These are phyloP conservation scores for Rhypophila decipiens DNA, from an alignment of 495 filamentous ascomycete species.

Conservation along the genomic window DNA sequence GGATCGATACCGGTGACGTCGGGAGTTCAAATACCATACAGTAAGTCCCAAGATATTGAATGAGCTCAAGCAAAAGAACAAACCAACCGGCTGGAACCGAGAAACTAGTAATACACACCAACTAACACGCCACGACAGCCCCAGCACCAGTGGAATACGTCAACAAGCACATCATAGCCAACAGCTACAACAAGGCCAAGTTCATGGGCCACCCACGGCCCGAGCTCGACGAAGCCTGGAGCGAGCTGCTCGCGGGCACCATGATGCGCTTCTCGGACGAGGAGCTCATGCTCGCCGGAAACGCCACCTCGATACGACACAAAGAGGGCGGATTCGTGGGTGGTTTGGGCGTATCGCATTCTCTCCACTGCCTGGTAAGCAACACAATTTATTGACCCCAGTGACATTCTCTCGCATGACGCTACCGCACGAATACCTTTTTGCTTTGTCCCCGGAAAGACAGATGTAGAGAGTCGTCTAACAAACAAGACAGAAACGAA, in stretches of 20 bases:
- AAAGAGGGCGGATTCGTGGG: conserved; percentile 17
- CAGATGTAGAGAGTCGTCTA: neutral
- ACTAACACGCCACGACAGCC: neutral
- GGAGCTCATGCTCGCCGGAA: conserved; percentile 9
- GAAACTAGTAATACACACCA: neutral
- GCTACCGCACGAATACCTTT: too few species aligned
- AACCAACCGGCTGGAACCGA: too few species aligned
- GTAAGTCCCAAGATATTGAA: too few species aligned
- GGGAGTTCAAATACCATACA: too few species aligned
- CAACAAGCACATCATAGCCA: conserved; percentile 7
- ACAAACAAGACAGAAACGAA: conserved; percentile 8
- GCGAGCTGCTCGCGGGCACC: conserved; percentile 11
- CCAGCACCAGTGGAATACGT: conserved; percentile 12
- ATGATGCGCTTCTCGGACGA: conserved; percentile 7
- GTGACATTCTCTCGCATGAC: neutral
- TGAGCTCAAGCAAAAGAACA: too few species aligned
- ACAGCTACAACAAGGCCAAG: conserved; percentile 3
- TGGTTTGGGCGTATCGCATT: conserved; percentile 14
- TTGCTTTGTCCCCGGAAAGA: too few species aligned
- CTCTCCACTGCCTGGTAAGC: conserved; percentile 16
- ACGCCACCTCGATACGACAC: conserved; percentile 6
- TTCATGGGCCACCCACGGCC: conserved; percentile 15
- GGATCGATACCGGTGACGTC: too few species aligned
- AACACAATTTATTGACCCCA: too few species aligned
- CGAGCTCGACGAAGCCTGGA: conserved; percentile 18